Base-by-base conservation (phyloP, 495 filamentous ascomycete genomes). In the Aspergillus cristatus region DNA sequence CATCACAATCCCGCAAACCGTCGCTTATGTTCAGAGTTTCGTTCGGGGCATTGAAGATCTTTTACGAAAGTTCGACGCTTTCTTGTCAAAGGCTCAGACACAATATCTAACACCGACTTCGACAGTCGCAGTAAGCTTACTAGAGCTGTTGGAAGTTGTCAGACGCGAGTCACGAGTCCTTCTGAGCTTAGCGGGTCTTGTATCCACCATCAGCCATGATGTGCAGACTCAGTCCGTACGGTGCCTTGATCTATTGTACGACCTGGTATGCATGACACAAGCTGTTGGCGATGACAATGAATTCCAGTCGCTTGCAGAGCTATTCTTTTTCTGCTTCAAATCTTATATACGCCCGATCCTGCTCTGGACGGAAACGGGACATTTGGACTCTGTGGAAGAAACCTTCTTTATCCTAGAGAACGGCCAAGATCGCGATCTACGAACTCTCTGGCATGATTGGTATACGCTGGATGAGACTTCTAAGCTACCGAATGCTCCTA, bases 301-400 rank as follows among this genome's bases (percentile, higher is more conserved):
- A 14, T 93, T 81, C 47, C 51, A 56, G 18, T 73, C 69, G 30
- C 68, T 88, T 12, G 74, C 74, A 7, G 59, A 60, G 3, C 61
- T 94, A 8, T 93, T 96, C 58, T 82, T 91, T 34, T 69, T 79
- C 17, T 93, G 86, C 52, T 84, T 95, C 25, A 75, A 81, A 41
- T 78, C 84, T 3, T 96, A 95, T 53, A 69, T 90, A 18, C 76
- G 74, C 10, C 85, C 87, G 0, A 77, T 96, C 18, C 71, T 78
- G 18, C 57, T 65, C 2, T 98, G 91, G 91, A 91, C 94, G 81
- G 79, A 87, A 47, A 71, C 71, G 28, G 90, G 90, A 1, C 73
- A 78, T 37, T 58, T 94, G 10, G 64, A 70, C n/a, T 46, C 67
- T 2, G 62, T 63, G 1, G 76, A 87, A 44, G 65, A 71, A 18